phyloP scores from a whole-genome alignment of 2,329 filamentous ascomycete species.

The Colletotrichum brevisporum region DNA sequence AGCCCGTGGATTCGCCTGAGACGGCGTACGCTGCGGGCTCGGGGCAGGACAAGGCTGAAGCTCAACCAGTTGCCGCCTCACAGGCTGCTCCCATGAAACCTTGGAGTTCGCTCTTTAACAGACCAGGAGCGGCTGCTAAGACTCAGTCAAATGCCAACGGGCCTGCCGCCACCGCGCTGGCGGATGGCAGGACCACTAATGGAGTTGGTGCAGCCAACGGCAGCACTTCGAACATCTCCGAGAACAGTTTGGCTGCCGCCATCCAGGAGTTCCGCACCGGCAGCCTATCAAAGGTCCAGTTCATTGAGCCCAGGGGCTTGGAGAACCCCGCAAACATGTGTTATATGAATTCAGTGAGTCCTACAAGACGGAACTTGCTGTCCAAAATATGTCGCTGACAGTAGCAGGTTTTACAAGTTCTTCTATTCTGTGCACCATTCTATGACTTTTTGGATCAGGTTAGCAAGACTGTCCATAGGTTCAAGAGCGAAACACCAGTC shows the following conservation, averaged over 20 bases:
- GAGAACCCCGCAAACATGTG: slow-evolving; percentile 99
- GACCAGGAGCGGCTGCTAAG: slow-evolving; percentile 42
- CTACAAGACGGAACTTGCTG: too few species aligned
- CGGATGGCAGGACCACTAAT: slow-evolving; percentile 39
- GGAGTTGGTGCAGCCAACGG: slow-evolving; percentile 38
- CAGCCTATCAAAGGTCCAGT: slow-evolving; percentile 76
- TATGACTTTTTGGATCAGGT: slow-evolving; percentile 94
- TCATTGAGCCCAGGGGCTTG: slow-evolving; percentile 92
- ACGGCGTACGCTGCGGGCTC: slow-evolving; percentile 35
- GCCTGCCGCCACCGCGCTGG: slow-evolving; percentile 20
- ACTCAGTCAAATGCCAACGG: slow-evolving; percentile 43
- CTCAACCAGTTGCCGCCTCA: slow-evolving; percentile 44
- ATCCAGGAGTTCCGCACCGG: slow-evolving; percentile 80
- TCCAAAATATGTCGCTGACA: neutral
- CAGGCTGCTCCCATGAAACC: slow-evolving; percentile 50
- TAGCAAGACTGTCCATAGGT: slow-evolving; percentile 86
- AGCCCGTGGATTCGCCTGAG: slow-evolving; percentile 43
- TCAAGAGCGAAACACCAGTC: slow-evolving; percentile 94
- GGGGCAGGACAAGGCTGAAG: slow-evolving; percentile 18
- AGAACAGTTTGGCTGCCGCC: slow-evolving; percentile 80
- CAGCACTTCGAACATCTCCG: slow-evolving; percentile 19
- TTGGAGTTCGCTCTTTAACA: slow-evolving; percentile 58
- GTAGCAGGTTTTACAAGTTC: slow-evolving; percentile 88
- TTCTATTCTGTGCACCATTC: slow-evolving; percentile 94
- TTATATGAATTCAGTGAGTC: slow-evolving; percentile 98